Evolutionary conservation across 805 yeast genomes (phyloP).

Genomic region (Monosporozyma unispora): DNA sequence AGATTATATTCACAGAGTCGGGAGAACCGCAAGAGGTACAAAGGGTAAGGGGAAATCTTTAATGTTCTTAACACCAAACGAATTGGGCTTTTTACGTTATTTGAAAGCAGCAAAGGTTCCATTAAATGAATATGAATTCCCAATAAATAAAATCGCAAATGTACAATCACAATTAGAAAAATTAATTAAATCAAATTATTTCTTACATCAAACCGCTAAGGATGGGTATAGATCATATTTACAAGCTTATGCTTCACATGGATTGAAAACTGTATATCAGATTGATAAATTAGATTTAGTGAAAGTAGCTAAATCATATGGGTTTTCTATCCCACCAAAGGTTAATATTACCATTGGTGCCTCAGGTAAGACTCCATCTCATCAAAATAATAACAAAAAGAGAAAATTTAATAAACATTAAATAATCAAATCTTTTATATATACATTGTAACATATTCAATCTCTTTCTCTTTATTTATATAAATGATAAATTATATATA

Average conservation of each 20-base stretch:
- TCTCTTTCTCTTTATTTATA: not conserved
- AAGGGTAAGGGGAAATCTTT: conserved; percentile 85
- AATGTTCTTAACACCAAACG: conserved; percentile 91
- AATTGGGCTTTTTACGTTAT: conserved; percentile 88
- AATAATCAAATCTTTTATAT: not conserved
- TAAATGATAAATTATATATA: too few relatives aligned
- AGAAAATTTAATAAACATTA: conserved; percentile 9
- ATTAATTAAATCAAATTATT: conserved; percentile 81
- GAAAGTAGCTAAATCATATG: conserved; percentile 92
- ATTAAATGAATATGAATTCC: conserved; percentile 93
- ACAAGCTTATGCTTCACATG: conserved; percentile 96
- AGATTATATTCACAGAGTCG: conserved; percentile 97
- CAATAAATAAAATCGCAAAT: conserved; percentile 86
- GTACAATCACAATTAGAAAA: conserved; percentile 91
- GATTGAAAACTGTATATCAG: conserved; percentile 90
- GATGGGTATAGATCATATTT: conserved; percentile 95
- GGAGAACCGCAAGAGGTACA: conserved; percentile 95
- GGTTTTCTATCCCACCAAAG: conserved; percentile 91
- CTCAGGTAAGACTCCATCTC: conserved; percentile 53
- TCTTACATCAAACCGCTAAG: conserved; percentile 91
- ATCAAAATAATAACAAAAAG: conserved; percentile 13
- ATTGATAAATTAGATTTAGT: conserved; percentile 89
- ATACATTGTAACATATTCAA: not conserved
- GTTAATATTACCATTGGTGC: conserved; percentile 95
- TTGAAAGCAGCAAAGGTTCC: conserved; percentile 97